Base-by-base conservation (phyloP, 2,329 filamentous ascomycete species). In the Pochonia chlamydosporia region DNA sequence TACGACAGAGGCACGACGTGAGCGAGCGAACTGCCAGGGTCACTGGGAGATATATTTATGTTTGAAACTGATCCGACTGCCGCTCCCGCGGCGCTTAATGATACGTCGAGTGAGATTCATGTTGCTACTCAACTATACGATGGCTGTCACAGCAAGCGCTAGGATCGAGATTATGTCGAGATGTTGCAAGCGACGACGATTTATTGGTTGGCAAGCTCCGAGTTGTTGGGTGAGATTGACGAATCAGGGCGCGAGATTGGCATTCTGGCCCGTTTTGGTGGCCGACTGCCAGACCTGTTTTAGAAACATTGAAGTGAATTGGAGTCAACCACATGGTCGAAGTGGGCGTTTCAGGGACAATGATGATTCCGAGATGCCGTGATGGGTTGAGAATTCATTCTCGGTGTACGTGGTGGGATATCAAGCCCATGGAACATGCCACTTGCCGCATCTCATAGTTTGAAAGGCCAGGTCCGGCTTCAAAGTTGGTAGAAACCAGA, bases 191-290 rank as follows among this genome's bases (percentile, higher is more conserved):
- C 30, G 18, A 7, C 45, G 43, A 24, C 24, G 16, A 23, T 39
- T 10, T 3, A 39, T 39, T 39, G 26, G 35, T 25, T 33, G 40
- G 43, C 16, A 28, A 10, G 5, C 5, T 31, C 20, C 8, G 37
- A 8, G 10, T 7, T 31, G 8, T 13, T 5, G 18, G 42, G 23
- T 18, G 18, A 24, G 20, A 43, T 36, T 23, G 28, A 23, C 46
- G 41, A 48, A 48, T 48, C 36, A 36, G 46, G 42, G 40, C 2
- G 41, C 21, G 18, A 18, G 36, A n/a, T n/a, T 7, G 40, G 30
- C 8, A 21, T 21, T 11, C 18, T 25, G 40, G 40, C n/a, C 33
- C 33, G 5, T 33, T 40, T 40, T 20, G 40, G 46, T 16, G 9
- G 11, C 8, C 10, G 26, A 33, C 10, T 24, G 14, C 20, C 21